A percentile compares a stretch with the other conserved stretches of the same genome.
Evolutionary conservation across 306 rosid species (phyloP).

Genomic region (Castanea crenata): DNA sequence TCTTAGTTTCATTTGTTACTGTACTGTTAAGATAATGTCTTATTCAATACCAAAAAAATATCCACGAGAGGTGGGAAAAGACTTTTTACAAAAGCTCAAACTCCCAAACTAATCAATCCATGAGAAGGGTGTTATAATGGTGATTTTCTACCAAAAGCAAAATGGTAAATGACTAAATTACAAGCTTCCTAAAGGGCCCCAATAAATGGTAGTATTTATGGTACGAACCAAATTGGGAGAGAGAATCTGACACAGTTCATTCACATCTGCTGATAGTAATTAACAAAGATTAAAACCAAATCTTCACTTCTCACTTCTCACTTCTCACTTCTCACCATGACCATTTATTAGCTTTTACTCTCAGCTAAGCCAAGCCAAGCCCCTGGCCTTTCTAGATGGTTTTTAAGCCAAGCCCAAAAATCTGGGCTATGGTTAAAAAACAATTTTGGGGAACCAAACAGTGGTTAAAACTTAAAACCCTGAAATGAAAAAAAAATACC

Average conservation of each 20-base stretch:
- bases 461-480: no score
- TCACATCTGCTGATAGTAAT: slow-evolving; percentile 33
- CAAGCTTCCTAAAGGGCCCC: slow-evolving; percentile 7
- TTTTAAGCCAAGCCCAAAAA: slow-evolving; percentile 13
- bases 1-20: no score
- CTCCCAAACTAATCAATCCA: no score
- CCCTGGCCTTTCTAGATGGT: not conserved
- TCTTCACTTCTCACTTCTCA: not conserved
- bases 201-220: slow-evolving; percentile 48
- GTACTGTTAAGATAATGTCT: no score
- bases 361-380: not conserved
- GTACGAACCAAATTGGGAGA: slow-evolving; percentile 18
- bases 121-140: not conserved
- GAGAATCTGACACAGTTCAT: slow-evolving; percentile 40
- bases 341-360: slow-evolving; percentile 7
- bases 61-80: no score
- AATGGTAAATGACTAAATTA: not conserved
- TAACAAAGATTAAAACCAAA: slow-evolving; percentile 28
- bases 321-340: not conserved
- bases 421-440: not conserved
- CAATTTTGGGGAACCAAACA: no score
- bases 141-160: not conserved
- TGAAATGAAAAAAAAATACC: not conserved
- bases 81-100: no score
- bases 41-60: no score